phyloP scores from a whole-genome alignment of 768 basidiomycete genomes.

The Inosperma sp. region DNA sequence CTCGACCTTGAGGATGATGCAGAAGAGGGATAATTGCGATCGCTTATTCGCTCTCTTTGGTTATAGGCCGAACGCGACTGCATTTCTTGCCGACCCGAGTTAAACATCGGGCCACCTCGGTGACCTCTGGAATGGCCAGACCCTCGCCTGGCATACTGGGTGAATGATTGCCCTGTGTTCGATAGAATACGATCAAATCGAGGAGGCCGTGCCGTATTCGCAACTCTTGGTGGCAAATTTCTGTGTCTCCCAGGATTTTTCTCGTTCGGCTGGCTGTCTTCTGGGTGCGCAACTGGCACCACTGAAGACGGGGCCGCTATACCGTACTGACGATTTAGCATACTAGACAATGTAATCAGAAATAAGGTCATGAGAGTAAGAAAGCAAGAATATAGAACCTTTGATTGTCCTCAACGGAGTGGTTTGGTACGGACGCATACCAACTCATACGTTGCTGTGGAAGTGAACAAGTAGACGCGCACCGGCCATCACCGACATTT shows the following conservation, averaged over 20 bases:
- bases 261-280: slow-evolving; percentile 18
- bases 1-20: no score
- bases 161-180: not conserved
- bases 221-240: slow-evolving; percentile 9
- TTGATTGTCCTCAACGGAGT: no score
- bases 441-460: no score
- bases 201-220: slow-evolving; percentile 3
- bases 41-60: no score
- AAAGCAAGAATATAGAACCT: not conserved
- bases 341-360: not conserved
- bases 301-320: slow-evolving; percentile 11
- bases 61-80: no score
- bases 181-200: not conserved
- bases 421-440: no score
- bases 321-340: slow-evolving; percentile 10
- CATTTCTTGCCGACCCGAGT: no score
- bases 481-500: no score
- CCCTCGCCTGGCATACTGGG: slow-evolving; percentile 9
- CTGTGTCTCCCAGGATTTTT: slow-evolving; percentile 5
- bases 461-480: no score
- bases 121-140: slow-evolving; percentile 1
- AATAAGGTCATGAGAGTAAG: not conserved
- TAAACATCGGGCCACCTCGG: no score
- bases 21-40: no score
- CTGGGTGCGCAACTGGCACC: slow-evolving; percentile 10